Percentiles rank a stretch among this genome's conserved stretches.
Conservation (phyloP, 2,329 filamentous ascomycete species). For the Ophiostoma piceae region DNA sequence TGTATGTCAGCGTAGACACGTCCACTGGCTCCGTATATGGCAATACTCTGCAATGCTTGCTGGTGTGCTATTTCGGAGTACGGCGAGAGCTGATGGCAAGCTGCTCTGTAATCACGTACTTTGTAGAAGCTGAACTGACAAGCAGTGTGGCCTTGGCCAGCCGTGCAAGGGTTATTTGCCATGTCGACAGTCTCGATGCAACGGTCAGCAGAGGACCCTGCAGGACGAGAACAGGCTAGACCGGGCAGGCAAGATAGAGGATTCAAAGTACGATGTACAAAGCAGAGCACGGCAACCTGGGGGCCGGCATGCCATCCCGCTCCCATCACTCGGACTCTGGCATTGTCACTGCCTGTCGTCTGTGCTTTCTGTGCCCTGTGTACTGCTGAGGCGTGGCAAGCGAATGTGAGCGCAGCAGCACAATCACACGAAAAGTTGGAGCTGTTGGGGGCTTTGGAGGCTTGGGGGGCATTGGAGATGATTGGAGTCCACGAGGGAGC, state of each 20-base stretch:
- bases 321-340: neutral
- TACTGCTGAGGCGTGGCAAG: neutral
- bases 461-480: neutral
- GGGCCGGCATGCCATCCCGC: neutral
- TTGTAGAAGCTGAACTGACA: neutral
- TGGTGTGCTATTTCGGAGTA: neutral
- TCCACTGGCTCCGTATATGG: neutral
- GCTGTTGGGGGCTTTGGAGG: neutral
- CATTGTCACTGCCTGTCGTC: neutral
- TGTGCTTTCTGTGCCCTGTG: neutral
- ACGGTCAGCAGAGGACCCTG: slow-evolving; percentile 11
- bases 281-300: neutral
- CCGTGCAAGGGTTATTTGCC: slow-evolving; percentile 9
- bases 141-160: neutral
- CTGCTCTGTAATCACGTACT: neutral
- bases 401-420: neutral
- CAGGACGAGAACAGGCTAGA: slow-evolving; percentile 17
- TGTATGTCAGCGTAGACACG: neutral
- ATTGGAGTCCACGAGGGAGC: neutral
- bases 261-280: too few relatives aligned
- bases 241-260: neutral
- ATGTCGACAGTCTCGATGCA: slow-evolving; percentile 1
- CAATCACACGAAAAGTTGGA: neutral
- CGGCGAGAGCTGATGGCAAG: neutral
- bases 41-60: neutral